Conservation (phyloP, 2,329 filamentous ascomycete species). For the Ceratocystis ficicola region DNA sequence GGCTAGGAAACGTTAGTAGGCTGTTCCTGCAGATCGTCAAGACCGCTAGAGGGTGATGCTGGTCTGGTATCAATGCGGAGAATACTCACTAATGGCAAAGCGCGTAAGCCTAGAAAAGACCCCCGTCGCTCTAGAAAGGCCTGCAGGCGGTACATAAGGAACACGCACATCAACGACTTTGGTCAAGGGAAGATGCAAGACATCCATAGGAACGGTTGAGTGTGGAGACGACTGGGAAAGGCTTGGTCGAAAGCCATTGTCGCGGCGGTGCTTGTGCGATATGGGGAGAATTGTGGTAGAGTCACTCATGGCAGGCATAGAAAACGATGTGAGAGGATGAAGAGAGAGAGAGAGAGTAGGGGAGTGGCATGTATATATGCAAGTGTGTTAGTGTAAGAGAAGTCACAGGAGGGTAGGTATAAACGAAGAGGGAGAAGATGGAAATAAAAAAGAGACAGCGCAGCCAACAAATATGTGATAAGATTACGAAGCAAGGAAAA, state of each 20-base stretch:
- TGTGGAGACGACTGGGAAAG: background rate
- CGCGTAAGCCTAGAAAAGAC: background rate
- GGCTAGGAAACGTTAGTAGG: background rate
- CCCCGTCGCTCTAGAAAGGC: background rate
- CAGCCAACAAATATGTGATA: background rate
- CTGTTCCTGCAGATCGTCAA: too few species aligned
- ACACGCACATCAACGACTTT: conserved; percentile 17
- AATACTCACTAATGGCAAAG: conserved; percentile 10
- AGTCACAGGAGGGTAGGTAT: background rate
- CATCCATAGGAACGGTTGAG: background rate
- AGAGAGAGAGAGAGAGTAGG: background rate
- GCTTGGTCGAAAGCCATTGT: background rate
- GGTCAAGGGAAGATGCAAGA: background rate
- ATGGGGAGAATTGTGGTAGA: conserved; percentile 2
- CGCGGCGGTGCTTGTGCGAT: background rate
- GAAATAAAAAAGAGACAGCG: background rate
- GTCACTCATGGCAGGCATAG: background rate
- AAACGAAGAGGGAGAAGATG: background rate
- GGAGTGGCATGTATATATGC: background rate
- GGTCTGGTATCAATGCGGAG: background rate
- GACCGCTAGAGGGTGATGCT: background rate
- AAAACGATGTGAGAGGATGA: background rate
- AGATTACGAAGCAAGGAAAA: background rate
- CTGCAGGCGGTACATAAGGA: conserved; percentile 8
- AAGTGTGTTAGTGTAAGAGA: too few species aligned